Evolutionary conservation across 345 rosid species (phyloP), one percentile per base, ranked within the genome.

Genomic region (Eucalyptus polybractea): DNA sequence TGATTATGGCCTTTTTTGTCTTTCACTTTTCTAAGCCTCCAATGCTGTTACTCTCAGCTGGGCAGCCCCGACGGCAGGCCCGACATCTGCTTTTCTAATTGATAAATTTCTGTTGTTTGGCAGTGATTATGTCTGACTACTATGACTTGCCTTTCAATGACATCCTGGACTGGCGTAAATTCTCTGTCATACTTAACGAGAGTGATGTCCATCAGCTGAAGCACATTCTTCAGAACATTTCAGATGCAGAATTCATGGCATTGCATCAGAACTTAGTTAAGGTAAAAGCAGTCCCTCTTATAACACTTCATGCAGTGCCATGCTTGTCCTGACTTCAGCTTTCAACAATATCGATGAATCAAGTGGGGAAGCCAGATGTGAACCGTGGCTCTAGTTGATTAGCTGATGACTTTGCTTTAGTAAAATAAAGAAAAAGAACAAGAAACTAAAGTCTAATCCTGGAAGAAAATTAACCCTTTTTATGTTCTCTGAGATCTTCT

Each of bases 131-230:
- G 89, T 97, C 98, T 37, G 91, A 96, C 91, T 96, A 93, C 90
- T 95, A 97, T 49, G 99, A 97, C 91, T 92, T 97, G 44, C 99
- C 99, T 62, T 97, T 97, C 93, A 97, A 96, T 76, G 98, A 95
- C 92, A 93, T 96, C 56, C 90, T 97, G 40, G 90, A 96, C 89
- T 97, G 98, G 98, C 80, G 88, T 49, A 95, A 94, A 89, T 97
- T 97, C 53, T 91, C 98, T 40, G 95, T 97, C 80, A 91, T 95
- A 69, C 96, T 97, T 15, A 94, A 90, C 58, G 97, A 96, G 89
- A 89, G 22, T 86, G 98, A 97, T 91, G 97, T 94, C 3, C 95
- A 94, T 90, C 89, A 91, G 87, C 98, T 97, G 42, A 96, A 95
- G 93, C 92, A 92, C 90, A 94, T 95, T 85, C 97, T 96, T 44